Evolutionary conservation across 2,329 filamentous ascomycete species (phyloP), one percentile per base, ranked within the genome.

Genomic region (Pseudogymnoascus sp.): DNA sequence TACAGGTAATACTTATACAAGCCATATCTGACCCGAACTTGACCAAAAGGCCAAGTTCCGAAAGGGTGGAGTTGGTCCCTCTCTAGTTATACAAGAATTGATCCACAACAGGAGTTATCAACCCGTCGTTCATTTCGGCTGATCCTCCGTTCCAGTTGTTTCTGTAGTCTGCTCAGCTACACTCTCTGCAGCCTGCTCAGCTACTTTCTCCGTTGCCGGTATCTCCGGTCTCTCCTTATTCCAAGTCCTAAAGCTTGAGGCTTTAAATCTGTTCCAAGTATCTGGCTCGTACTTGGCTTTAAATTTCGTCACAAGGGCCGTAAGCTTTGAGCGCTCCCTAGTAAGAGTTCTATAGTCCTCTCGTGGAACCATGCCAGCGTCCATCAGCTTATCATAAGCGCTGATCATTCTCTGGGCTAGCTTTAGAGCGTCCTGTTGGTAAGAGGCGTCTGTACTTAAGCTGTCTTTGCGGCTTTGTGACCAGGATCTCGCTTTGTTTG

Each of bases 231-330:
- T 64, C 5, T 63, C 36, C 34, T 70, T 63, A 18, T 69, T 69
- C 38, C 69, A 69, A 1, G 65, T 63, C 40, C 74, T 72, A 5
- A 71, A 62, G 7, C 74, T 60, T n/a, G 59, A 38, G 5, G 34
- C n/a, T 31, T 42, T 60, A 38, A 60, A 40, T 31, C 10, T 60
- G 59, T 40, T 60, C 59, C 59, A 60, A 16, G 59, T 5, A 60
- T 40, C 59, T 16, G 34, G 62, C 1, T 66, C 66, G 21, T 64
- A 28, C 28, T 67, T 64, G 23, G 69, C 69, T 11, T 67, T 68
- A 28, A 67, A 61, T 21, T 72, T 70, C 42, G 75, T 66, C 3
- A 75, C 66, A 16, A 73, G 72, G n/a, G 77, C 74, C n/a, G 75
- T 66, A 61, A 78, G 62, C 40, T 71, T 69, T 40, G 72, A 70